Conservation (phyloP, 1,139 yeast species). For the Lodderomyces pseudojiufengensis region DNA sequence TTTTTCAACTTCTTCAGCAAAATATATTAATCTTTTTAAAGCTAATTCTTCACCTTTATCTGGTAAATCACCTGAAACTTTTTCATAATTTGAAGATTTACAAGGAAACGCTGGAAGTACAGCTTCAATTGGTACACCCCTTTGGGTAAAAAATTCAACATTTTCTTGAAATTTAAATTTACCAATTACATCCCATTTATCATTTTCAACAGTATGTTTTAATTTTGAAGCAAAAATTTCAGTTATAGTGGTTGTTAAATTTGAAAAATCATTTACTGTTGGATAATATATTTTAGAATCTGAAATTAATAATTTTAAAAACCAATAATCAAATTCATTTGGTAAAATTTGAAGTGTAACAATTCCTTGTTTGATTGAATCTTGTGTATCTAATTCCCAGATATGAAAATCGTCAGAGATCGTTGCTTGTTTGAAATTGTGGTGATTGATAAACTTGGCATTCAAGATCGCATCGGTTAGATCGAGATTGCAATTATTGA, state of each 20-base stretch:
- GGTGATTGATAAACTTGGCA: constrained; percentile 5
- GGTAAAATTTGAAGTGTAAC: constrained; percentile 23
- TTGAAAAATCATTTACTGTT: constrained; percentile 1
- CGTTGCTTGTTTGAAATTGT: constrained; percentile 11
- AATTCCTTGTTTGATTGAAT: constrained; percentile 20
- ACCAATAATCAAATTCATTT: constrained; percentile 32
- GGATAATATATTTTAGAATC: constrained; percentile 13
- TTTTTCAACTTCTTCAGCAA: constrained; percentile 28
- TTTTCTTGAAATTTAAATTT: constrained; percentile 35
- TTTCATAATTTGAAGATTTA: constrained; percentile 52
- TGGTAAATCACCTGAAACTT: constrained; percentile 50
- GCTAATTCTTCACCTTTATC: constrained; percentile 47
- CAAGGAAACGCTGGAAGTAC: constrained; percentile 66
- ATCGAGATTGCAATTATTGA: constrained; percentile 5
- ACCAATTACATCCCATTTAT: constrained; percentile 50
- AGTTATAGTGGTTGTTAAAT: constrained; percentile 20
- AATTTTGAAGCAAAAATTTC: constrained; percentile 37
- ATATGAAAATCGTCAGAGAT: constrained; percentile 14
- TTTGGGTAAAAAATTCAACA: constrained; percentile 46
- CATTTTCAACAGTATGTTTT: constrained; percentile 45
- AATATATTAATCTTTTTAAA: constrained; percentile 27
- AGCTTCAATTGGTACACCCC: constrained; percentile 47
- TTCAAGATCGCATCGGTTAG: background rate
- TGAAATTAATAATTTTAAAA: constrained; percentile 24
- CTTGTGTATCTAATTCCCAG: constrained; percentile 17